Base-by-base conservation (phyloP, 2,329 filamentous ascomycete species). In the Gliomastix tumulicola region DNA sequence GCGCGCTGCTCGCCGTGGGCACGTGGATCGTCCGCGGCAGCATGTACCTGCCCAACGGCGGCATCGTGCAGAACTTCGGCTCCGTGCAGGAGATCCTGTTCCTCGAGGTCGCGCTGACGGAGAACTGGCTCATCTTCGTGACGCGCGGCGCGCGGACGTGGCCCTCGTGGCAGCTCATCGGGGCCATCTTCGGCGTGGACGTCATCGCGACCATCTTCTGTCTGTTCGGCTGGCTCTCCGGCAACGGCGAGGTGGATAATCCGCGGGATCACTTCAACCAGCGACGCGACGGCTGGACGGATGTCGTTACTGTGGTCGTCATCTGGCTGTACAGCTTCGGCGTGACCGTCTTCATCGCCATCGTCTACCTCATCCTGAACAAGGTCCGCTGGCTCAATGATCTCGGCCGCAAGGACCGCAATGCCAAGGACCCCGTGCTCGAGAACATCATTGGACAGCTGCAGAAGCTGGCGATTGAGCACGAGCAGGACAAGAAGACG, bases 91-190 rank as follows among this genome's bases (percentile, higher is more conserved):
- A 83, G 53, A 81, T 87, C 41, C 63, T 87, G 41, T 87, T 86
- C 66, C 72, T 87, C 31, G 71, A 87, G 55, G 79, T 87, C 49
- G 76, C 80, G 6, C 68, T 87, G 23, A 82, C 82, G 13, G 79
- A 87, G 64, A 87, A 85, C 56, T 87, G 82, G 82, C 70, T 87
- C 40, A 87, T 86, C 56, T 85, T 87, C 59, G 82, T 86, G 53
- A 86, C 82, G 28, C 79, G 82, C 50, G 77, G 83, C 55, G 79
- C 75, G 49, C 71, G 79, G 62, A 87, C 83, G 20, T 82, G 75
- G 68, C 83, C 83, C 41, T 84, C 81, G 3, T 84, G 79, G 77
- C 82, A 87, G 63, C 68, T 88, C 37, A 70, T 87, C 42, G 68
- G 65, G 44, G 83, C 83, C 49, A 87, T 87, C 57, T 66, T 83